Conservation (phyloP, 441 rosid genomes). For the Viola pubescens region DNA sequence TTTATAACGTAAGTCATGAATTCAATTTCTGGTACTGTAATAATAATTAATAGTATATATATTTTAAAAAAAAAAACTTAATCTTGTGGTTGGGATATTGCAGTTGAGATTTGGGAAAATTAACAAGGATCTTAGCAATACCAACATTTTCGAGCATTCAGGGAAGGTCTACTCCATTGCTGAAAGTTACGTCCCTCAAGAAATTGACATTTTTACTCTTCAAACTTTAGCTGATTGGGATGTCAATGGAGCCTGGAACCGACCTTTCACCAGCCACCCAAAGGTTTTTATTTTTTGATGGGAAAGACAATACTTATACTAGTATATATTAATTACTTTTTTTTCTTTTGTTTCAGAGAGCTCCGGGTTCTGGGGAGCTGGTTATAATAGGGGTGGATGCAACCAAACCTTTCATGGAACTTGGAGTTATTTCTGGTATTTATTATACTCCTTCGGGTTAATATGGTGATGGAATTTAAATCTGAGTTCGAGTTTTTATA, state of each 20-base stretch:
- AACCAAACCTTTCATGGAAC: slow-evolving; percentile 40
- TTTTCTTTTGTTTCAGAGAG: slow-evolving; percentile 18
- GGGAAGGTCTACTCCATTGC: slow-evolving; percentile 42
- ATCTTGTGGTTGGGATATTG: neutral
- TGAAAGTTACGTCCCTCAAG: slow-evolving; percentile 49
- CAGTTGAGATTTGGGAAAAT: slow-evolving; percentile 44
- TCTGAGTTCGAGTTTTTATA: neutral
- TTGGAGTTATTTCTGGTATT: slow-evolving; percentile 47
- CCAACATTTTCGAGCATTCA: slow-evolving; percentile 43
- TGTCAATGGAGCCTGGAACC: slow-evolving; percentile 39
- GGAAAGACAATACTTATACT: too few relatives aligned
- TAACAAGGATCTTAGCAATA: slow-evolving; percentile 42
- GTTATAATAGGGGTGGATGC: slow-evolving; percentile 37
- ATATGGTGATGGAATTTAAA: neutral
- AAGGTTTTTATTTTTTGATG: slow-evolving; percentile 28
- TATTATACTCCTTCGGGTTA: neutral
- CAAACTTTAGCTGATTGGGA: slow-evolving; percentile 38
- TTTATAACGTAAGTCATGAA: too few relatives aligned
- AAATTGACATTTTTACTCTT: slow-evolving; percentile 36
- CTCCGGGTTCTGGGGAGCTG: slow-evolving; percentile 41
- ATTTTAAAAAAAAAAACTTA: too few relatives aligned
- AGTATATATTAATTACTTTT: neutral
- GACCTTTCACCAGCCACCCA: slow-evolving; percentile 43
- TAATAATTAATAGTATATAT: too few relatives aligned
- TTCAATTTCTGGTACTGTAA: too few relatives aligned